These are phyloP conservation scores for Agaricus subrufescens DNA, from an alignment of 768 basidiomycete species.

Conservation along the genomic window DNA sequence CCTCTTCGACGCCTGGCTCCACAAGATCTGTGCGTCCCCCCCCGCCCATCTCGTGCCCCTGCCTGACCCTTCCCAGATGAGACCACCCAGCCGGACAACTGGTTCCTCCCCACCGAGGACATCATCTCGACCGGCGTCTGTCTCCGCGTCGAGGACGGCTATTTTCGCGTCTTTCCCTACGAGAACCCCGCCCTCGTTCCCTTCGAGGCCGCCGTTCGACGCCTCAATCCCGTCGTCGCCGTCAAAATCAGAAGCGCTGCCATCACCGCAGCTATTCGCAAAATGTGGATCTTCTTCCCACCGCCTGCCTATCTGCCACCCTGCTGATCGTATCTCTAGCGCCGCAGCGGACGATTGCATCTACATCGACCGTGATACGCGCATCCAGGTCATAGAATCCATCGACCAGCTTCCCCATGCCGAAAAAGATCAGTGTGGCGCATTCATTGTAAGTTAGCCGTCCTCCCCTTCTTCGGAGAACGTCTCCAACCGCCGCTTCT, in stretches of 20 bases:
- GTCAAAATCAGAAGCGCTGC: conserved; percentile 74
- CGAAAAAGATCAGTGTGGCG: conserved; percentile 86
- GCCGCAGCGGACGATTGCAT: conserved; percentile 49
- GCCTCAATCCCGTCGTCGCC: conserved; percentile 79
- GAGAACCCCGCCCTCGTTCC: conserved; percentile 69
- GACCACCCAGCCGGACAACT: conserved; percentile 59
- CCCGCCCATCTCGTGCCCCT: not conserved
- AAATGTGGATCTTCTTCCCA: conserved; percentile 41
- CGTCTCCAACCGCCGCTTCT: not conserved
- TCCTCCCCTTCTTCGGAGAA: not conserved
- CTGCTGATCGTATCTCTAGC: conserved; percentile 24
- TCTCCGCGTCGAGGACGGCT: conserved; percentile 53
- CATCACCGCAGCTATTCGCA: conserved; percentile 71
- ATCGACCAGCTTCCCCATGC: conserved; percentile 65
- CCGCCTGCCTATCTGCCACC: not conserved
- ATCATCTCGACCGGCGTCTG: conserved; percentile 70
- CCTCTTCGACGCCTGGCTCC: conserved; percentile 72
- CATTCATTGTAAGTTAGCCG: conserved; percentile 55
- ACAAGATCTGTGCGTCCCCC: conserved; percentile 56
- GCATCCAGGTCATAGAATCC: conserved; percentile 77
- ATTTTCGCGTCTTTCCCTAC: conserved; percentile 84
- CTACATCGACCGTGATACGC: conserved; percentile 73
- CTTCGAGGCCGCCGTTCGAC: conserved; percentile 74
- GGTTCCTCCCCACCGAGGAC: conserved; percentile 78
- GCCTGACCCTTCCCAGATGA: conserved; percentile 36